These are phyloP conservation scores for Madurella mycetomatis DNA, from an alignment of 2,329 filamentous ascomycete genomes.

Conservation along the genomic window DNA sequence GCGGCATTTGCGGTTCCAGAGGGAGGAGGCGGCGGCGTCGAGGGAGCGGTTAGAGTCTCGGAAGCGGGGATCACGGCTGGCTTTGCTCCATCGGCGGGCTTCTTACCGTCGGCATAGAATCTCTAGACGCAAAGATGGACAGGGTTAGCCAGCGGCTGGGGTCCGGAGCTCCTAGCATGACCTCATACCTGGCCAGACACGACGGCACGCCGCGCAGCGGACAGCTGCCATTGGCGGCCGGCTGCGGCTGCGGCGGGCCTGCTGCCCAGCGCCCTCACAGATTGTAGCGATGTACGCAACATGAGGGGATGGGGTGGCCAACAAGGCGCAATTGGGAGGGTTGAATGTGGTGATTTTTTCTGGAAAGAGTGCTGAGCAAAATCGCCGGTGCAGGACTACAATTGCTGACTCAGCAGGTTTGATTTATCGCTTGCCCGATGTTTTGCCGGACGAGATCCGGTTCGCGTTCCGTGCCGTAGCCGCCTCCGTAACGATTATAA, in stretches of 20 bases:
- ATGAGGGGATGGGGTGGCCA: slow-evolving; percentile 53
- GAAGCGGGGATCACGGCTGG: slow-evolving; percentile 42
- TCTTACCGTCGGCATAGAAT: slow-evolving; percentile 52
- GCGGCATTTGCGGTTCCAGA: slow-evolving; percentile 31
- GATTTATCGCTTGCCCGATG: too few species aligned
- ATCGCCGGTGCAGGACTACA: slow-evolving; percentile 15
- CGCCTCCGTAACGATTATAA: too few species aligned
- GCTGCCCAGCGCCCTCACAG: slow-evolving; percentile 55
- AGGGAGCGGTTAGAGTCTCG: slow-evolving; percentile 48
- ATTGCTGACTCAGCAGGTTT: too few species aligned
- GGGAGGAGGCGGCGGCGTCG: slow-evolving; percentile 37
- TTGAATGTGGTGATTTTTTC: slow-evolving; percentile 26
- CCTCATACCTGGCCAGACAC: slow-evolving; percentile 39
- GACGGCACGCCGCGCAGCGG: slow-evolving; percentile 35
- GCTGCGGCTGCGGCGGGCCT: slow-evolving; percentile 49
- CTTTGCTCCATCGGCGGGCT: slow-evolving; percentile 45
- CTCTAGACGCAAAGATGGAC: slow-evolving; percentile 40
- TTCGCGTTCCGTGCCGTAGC: too few species aligned
- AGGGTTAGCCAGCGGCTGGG: slow-evolving; percentile 19
- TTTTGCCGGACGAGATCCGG: too few species aligned
- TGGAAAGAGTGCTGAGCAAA: slow-evolving; percentile 28
- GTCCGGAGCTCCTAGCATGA: slow-evolving; percentile 23
- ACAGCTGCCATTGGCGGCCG: slow-evolving; percentile 55
- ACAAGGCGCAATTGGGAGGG: slow-evolving; percentile 30
- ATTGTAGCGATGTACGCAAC: slow-evolving; percentile 66